Conservation (phyloP, 352 stramenopile species). For the Phytopythium cucurbitacearum region DNA sequence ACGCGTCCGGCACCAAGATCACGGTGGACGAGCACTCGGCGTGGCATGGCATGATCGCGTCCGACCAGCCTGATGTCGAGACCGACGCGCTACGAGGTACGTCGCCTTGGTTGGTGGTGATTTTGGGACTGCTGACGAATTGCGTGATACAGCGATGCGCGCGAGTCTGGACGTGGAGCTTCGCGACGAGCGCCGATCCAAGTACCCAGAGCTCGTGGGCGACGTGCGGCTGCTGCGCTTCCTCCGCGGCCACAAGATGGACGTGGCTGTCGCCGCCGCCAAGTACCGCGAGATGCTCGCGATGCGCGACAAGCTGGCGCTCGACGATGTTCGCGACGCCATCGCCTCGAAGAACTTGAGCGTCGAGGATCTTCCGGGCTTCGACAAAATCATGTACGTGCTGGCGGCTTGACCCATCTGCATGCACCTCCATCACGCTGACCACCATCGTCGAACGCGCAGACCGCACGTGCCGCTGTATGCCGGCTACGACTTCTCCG, state of each 20-base stretch:
- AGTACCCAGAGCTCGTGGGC: constrained; percentile 48
- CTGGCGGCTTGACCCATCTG: neutral
- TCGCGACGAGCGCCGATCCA: constrained; percentile 23
- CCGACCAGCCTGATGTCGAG: constrained; percentile 55
- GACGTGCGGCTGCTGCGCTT: constrained; percentile 68
- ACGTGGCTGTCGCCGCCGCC: constrained; percentile 51
- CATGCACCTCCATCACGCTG: no score
- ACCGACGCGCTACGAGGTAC: constrained; percentile 54
- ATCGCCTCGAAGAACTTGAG: constrained; percentile 47
- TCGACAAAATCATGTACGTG: constrained; percentile 59
- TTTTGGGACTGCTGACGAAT: neutral
- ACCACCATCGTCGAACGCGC: neutral
- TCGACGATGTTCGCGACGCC: constrained; percentile 54
- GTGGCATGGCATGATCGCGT: constrained; percentile 67
- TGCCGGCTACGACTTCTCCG: constrained; percentile 53
- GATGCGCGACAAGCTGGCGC: constrained; percentile 44
- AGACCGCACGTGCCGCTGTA: constrained; percentile 53
- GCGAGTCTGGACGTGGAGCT: constrained; percentile 61
- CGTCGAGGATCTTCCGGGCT: constrained; percentile 31
- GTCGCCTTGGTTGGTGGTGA: neutral
- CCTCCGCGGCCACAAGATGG: constrained; percentile 69
- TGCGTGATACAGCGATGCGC: constrained; percentile 31
- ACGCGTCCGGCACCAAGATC: constrained; percentile 41
- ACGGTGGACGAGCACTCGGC: constrained; percentile 53
- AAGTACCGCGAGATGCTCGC: constrained; percentile 67